Evolutionary conservation across 2,329 filamentous ascomycete species (phyloP), one percentile per base, ranked within the genome.

Genomic region (Trichophyton equinum): DNA sequence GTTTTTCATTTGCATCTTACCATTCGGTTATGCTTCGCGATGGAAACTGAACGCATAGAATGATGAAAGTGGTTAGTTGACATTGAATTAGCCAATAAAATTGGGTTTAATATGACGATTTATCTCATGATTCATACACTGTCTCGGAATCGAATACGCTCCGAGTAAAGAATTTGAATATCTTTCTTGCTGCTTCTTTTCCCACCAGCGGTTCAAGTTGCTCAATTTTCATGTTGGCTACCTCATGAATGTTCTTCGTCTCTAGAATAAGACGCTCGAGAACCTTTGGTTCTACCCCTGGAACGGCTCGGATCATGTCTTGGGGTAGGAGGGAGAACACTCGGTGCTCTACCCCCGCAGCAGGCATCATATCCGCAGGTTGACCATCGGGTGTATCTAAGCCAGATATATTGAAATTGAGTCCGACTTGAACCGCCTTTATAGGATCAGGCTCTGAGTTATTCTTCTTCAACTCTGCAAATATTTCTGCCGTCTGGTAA

Each of bases 401-500:
- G 61, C 44, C 62, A 18, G 68, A 64, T 33, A 75, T 67, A 25
- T 81, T 81, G 3, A 79, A 75, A 65, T 89, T 85, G 0, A 99
- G 77, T 0, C 94, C 94, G 1, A 91, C 83, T 62, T 87, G 84
- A 6, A 96, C 91, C 0, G 94, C 94, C 2, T 84, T 85, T 40
- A 95, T 81, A 1, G 94, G 94, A 71, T 99, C 91, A 0, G 94
- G 94, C 74, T 99, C 94, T 2, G 86, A 80, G 67, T 92, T 87
- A 68, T 91, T 87, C 66, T 90, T 87, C 77, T 99, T 99, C 60
- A 99, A 82, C 66, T 90, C 86, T 68, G 91, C 87, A 71, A 99
- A 97, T 64, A 99, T 97, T 76, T 97, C 91, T 1, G 94, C 94
- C 0, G 94, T 97, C 73, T 99, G 91, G 70, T 95, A 96, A 0